Evolutionary conservation across 805 yeast species (phyloP).

Genomic region (Kazachstania bromeliacearum): DNA sequence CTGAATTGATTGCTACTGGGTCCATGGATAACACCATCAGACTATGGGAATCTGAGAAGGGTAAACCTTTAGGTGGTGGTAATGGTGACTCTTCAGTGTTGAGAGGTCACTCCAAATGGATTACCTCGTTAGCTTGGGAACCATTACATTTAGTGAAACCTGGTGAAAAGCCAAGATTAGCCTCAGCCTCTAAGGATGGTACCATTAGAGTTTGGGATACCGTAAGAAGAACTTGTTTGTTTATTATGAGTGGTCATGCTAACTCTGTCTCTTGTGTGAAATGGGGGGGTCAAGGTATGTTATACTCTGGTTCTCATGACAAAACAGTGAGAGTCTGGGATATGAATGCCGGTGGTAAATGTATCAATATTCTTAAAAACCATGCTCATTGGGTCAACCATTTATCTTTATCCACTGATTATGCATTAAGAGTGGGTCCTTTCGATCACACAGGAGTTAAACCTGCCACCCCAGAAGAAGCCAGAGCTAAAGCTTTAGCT

Average conservation of each 20-base stretch:
- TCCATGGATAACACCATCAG: conserved; percentile 87
- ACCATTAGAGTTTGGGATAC: conserved; percentile 87
- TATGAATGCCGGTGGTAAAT: conserved; percentile 56
- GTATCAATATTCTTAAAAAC: conserved; percentile 68
- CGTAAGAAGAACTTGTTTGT: conserved; percentile 50
- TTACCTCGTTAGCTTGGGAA: conserved; percentile 87
- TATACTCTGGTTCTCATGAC: conserved; percentile 90
- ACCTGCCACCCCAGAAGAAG: conserved; percentile 38
- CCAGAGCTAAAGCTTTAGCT: conserved; percentile 38
- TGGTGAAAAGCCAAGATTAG: conserved; percentile 62
- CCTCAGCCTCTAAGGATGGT: conserved; percentile 86
- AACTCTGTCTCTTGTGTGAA: conserved; percentile 89
- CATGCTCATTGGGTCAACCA: conserved; percentile 99
- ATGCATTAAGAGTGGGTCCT: conserved; percentile 78
- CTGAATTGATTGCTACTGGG: conserved; percentile 86
- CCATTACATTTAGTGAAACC: conserved; percentile 72
- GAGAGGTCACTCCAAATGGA: conserved; percentile 81
- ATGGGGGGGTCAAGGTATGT: conserved; percentile 85
- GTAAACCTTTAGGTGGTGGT: conserved; percentile 64
- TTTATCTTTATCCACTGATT: conserved; percentile 82
- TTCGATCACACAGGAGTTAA: conserved; percentile 59
- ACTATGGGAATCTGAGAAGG: conserved; percentile 75
- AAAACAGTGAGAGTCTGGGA: conserved; percentile 92
- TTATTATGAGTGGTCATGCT: conserved; percentile 79
- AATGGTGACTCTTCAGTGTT: conserved; percentile 23